Base-by-base conservation (phyloP, 2,329 filamentous ascomycete genomes). In the Simplicillium sp. region DNA sequence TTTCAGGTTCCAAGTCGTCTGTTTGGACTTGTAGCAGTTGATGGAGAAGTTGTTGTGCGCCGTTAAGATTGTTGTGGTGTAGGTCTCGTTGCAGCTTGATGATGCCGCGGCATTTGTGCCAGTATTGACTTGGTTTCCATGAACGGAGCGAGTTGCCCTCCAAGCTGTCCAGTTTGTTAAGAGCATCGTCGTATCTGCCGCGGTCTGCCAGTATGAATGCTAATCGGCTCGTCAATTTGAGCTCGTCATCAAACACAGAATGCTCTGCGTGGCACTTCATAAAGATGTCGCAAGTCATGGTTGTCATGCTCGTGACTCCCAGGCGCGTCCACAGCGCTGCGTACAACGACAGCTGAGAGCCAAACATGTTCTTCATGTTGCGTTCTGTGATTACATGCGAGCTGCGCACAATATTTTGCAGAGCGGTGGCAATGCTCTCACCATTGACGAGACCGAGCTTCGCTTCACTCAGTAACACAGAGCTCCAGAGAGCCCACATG, bases 401-500 rank as follows among this genome's bases (percentile, higher is more conserved):
- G 48, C 86, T 84, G 54, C 88, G 83, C n/a, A 84, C 75, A 45
- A 95, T 75, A 49, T 82, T 77, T 56, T 95, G 88, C 39, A 92
- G 70, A 2, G 85, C 80, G 7, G 64, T 67, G 4, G 71, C 67
- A 37, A 75, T 57, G 54, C 82, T 73, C 62, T 78, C 76, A 9
- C 87, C 87, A 52, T 80, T 82, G 40, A 78, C 73, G 42, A 96
- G 70, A 15, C 77, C 77, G 34, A 94, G 66, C 56, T 89, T 94
- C 3, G 88, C 87, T 60, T 97, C 89, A 50, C 83, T 88, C 40
- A 95, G 69, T 12, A 95, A 66, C 2, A 87, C 85, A 2, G 87
- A 88, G 54, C 84, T 87, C 65, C 90, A 79, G 3, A 96, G 66
- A 39, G 80, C 80, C 77, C 86, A 92, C 77, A 92, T 89, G 41